Conservation (phyloP, 495 filamentous ascomycete species). For the Xanthoparmelia taractica region DNA sequence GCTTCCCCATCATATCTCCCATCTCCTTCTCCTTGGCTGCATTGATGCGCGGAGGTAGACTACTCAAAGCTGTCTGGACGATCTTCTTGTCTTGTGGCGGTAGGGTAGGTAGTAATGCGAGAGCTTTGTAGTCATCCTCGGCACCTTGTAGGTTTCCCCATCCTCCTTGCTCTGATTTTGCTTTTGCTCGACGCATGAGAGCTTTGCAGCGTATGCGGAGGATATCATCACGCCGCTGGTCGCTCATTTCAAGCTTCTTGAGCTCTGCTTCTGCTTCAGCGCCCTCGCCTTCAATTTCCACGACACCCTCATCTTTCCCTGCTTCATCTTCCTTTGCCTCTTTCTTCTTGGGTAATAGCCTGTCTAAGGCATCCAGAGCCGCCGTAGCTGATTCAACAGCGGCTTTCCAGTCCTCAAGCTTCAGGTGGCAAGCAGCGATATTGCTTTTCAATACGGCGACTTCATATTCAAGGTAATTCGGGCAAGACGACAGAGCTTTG, state of each 20-base stretch:
- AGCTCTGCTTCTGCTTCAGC: slow-evolving; percentile 54
- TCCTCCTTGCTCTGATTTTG: slow-evolving; percentile 57
- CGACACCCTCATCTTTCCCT: slow-evolving; percentile 31
- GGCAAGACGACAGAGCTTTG: slow-evolving; percentile 70
- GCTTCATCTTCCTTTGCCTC: slow-evolving; percentile 17
- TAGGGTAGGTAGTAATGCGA: slow-evolving; percentile 37
- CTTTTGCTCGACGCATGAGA: slow-evolving; percentile 75
- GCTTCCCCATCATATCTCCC: slow-evolving; percentile 91
- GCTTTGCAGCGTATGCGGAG: slow-evolving; percentile 76
- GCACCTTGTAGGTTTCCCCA: slow-evolving; percentile 82
- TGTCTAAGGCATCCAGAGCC: slow-evolving; percentile 64
- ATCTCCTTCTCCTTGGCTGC: slow-evolving; percentile 77
- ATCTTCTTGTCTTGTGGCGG: slow-evolving; percentile 55
- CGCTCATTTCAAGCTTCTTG: slow-evolving; percentile 43
- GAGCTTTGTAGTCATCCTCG: slow-evolving; percentile 42
- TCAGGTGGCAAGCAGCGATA: slow-evolving; percentile 83
- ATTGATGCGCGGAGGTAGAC: slow-evolving; percentile 59
- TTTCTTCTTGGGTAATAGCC: slow-evolving; percentile 38
- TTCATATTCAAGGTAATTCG: slow-evolving; percentile 84
- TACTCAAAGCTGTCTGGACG: slow-evolving; percentile 55
- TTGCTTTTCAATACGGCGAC: slow-evolving; percentile 81
- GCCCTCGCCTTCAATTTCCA: slow-evolving; percentile 48
- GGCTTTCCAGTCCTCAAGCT: slow-evolving; percentile 79
- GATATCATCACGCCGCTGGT: slow-evolving; percentile 53
- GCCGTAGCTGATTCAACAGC: slow-evolving; percentile 65